Base-by-base conservation (phyloP, 2,329 filamentous ascomycete species). In the Cladosporium sp. region DNA sequence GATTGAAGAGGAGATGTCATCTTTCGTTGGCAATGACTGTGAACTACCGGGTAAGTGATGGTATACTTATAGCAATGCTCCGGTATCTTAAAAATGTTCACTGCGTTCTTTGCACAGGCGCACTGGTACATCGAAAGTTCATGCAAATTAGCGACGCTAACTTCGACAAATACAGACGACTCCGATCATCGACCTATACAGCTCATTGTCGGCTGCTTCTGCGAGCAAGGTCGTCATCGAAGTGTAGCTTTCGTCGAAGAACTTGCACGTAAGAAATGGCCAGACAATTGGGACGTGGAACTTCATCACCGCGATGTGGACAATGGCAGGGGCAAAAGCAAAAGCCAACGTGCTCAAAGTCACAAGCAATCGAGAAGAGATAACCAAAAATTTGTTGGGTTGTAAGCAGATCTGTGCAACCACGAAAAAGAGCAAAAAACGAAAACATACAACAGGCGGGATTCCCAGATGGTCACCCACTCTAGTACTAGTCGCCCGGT, bases 161-260 rank as follows among this genome's bases (percentile, higher is more conserved):
- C 19, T 19, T 13, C 15, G 12, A 7, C 13, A 25, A 4, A 10
- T 15, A 6, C 9, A 44, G 45, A 36, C 13, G 25, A 12, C n/a
- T 2, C 32, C 7, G 32, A 49, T 56, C 35, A 20, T n/a, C n/a
- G 36, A 25, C 8, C 37, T 24, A 3, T 20, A 40, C 22, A 32
- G 37, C 55, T 61, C 35, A 51, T 60, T 17, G 63, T 66, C 12
- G 61, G 64, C 53, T 64, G 61, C 57, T 65, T 63, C 48, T 67
- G 65, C 53, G 65, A 62, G n/a, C 60, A 64, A 10, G 65, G 65
- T 5, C 63, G 64, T 22, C 65, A 68, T 52, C 63, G 65, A 24
- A 63, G 61, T 10, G 64, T 67, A 2, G 65, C 65, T n/a, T 68
- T 67, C 58, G 65, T 64, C 37, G 60, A 61, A 37, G 65, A 68